Base-by-base conservation (phyloP, 305 asterid genomes). In the Solanum hybrid region DNA sequence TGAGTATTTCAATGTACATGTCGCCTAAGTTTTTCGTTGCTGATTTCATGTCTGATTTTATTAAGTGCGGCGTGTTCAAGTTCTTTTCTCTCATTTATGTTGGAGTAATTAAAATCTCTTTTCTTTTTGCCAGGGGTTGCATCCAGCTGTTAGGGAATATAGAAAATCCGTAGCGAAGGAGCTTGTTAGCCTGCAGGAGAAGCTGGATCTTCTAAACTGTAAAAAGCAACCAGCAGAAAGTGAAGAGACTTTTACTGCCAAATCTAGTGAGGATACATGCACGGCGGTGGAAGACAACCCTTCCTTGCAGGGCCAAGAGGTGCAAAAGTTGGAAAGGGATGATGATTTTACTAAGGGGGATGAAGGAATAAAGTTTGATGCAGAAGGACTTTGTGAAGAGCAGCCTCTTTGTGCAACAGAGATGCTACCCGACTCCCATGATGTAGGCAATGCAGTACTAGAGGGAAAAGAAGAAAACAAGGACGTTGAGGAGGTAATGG, bases 121-220 rank as follows among this genome's bases (percentile, higher is more conserved):
- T 17, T 26, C 34, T 73, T 20, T 72, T 27, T 80, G 11, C 31
- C 91, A 96, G 99, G 99, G 97, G 37, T 82, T 95, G 92, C 95
- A 92, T 87, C 95, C 97, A 4, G 93, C 93, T 90, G 88, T 93
- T 37, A 93, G 96, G 89, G 98, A 94, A 31, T 85, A 91, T 27
- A 91, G 98, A 89, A 97, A 95, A 92, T 94, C 95, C 6, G 93
- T 94, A 85, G 97, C 94, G 13, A 95, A 92, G 88, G 96, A 96
- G 86, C 98, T 96, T 38, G 98, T 96, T 68, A 81, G 85, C 90
- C 94, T 97, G 75, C 98, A 97, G 91, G 99, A 95, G 93, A 90
- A 93, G 79, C 94, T 97, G 11, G 98, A 96, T 87, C 31, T 90
- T 3, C 34, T 93, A 51, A 38, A 75, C n/a, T 79, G 34, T 7